These are phyloP conservation scores for Luffa acutangula DNA, from an alignment of 306 rosid genomes.

Conservation along the genomic window DNA sequence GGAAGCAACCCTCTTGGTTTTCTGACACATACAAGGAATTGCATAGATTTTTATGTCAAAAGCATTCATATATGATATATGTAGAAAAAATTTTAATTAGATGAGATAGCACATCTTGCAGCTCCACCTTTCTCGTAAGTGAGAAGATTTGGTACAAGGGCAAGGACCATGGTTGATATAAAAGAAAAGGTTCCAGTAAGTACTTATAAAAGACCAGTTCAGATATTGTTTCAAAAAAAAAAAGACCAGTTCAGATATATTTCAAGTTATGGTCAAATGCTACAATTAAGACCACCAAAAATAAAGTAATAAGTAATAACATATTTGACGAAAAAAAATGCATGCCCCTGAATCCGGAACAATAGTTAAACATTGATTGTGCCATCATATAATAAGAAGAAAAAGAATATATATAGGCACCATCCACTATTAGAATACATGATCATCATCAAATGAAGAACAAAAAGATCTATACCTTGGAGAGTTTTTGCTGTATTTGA, in stretches of 20 bases:
- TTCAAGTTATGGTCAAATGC: neutral
- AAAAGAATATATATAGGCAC: neutral
- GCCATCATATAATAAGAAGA: neutral
- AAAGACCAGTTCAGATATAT: neutral
- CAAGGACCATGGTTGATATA: neutral
- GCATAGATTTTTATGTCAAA: neutral
- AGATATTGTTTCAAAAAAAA: too few relatives aligned
- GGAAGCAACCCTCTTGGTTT: slow-evolving; percentile 77
- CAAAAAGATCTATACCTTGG: slow-evolving; percentile 47
- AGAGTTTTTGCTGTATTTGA: slow-evolving; percentile 57
- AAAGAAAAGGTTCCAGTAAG: neutral
- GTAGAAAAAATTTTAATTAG: neutral
- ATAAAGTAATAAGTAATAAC: neutral
- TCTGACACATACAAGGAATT: slow-evolving; percentile 24
- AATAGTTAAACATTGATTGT: neutral
- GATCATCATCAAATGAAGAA: neutral
- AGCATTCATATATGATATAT: neutral
- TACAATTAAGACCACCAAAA: neutral
- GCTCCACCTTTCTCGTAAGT: neutral
- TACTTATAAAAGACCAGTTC: neutral
- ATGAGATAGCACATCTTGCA: neutral
- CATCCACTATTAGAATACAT: neutral
- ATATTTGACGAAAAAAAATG: neutral
- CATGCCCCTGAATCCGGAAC: neutral
- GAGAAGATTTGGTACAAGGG: neutral